Conservation (phyloP, 805 yeast species). For the Pichia deserticola region DNA sequence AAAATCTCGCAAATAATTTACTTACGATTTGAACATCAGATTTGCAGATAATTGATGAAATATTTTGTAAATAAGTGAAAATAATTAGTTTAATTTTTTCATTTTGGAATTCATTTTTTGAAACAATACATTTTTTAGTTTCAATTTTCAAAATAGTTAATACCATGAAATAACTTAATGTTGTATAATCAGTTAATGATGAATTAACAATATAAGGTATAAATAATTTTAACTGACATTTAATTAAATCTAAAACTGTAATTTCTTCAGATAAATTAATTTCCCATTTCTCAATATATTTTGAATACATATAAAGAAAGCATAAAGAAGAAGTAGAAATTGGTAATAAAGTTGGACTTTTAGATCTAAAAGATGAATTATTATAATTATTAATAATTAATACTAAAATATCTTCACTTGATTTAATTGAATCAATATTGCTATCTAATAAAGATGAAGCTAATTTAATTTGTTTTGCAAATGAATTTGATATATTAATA, state of each 20-base stretch:
- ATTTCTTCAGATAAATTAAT: conserved; percentile 3
- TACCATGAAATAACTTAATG: conserved; percentile 17
- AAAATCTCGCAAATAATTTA: conserved; percentile 45
- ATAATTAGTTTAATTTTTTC: conserved; percentile 6
- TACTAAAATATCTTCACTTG: conserved; percentile 34
- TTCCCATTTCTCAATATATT: conserved; percentile 11
- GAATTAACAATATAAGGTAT: conserved; percentile 32
- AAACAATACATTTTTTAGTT: neutral
- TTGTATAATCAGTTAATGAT: conserved; percentile 11
- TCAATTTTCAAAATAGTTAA: conserved; percentile 2
- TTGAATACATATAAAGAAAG: conserved; percentile 20
- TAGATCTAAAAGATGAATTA: conserved; percentile 12
- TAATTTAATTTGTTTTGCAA: conserved; percentile 30
- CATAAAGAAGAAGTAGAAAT: conserved; percentile 3
- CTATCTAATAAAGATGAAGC: conserved; percentile 36
- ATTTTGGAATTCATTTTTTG: neutral
- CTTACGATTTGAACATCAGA: conserved; percentile 2
- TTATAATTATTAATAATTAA: conserved; percentile 37
- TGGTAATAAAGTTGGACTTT: conserved; percentile 12
- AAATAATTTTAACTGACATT: conserved; percentile 33
- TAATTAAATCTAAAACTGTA: conserved; percentile 26
- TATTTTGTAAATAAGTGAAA: conserved; percentile 20
- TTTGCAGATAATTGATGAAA: conserved; percentile 16
- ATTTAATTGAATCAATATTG: conserved; percentile 18
- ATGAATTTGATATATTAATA: conserved; percentile 40